phyloP scores from a whole-genome alignment of 2,329 filamentous ascomycete species.

The Pyrenophora graminea region DNA sequence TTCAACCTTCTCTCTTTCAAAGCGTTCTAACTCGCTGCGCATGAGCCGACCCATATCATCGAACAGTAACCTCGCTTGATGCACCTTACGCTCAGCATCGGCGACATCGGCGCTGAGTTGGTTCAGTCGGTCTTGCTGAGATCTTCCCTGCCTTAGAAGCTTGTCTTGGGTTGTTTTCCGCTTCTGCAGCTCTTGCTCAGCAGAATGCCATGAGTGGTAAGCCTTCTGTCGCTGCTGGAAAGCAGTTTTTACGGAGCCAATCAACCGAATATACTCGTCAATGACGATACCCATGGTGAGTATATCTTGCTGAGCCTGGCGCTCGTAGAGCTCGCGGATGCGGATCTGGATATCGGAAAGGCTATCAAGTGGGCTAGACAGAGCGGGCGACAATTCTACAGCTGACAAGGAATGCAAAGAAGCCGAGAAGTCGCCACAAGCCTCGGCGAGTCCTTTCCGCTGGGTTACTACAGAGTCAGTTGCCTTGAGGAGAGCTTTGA shows the following conservation, averaged over 20 bases:
- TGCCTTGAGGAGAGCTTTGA: conserved; percentile 87
- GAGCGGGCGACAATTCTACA: conserved; percentile 85
- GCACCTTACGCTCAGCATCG: conserved; percentile 92
- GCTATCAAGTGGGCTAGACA: conserved; percentile 87
- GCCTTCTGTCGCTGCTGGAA: conserved; percentile 93
- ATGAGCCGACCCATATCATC: conserved; percentile 97
- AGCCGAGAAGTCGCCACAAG: conserved; percentile 88
- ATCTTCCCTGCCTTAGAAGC: conserved; percentile 89
- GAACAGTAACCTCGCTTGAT: conserved; percentile 86
- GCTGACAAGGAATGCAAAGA: conserved; percentile 91
- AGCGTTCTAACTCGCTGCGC: conserved; percentile 87
- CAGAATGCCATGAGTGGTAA: conserved; percentile 90
- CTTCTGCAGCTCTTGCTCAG: conserved; percentile 89
- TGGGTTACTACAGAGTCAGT: conserved; percentile 92
- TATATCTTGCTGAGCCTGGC: conserved; percentile 95
- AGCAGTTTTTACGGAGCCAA: conserved; percentile 91
- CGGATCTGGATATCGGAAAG: conserved; percentile 92
- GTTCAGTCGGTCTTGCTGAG: conserved; percentile 91
- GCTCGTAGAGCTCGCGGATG: conserved; percentile 92
- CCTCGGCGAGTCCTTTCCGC: conserved; percentile 90
- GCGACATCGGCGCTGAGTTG: conserved; percentile 90
- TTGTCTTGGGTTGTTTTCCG: conserved; percentile 89
- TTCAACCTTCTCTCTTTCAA: conserved; percentile 96
- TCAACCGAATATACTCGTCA: conserved; percentile 95
- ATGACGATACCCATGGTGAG: conserved; percentile 96